Conservation (phyloP, 2,329 filamentous ascomycete species). For the Aciculosporium take region DNA sequence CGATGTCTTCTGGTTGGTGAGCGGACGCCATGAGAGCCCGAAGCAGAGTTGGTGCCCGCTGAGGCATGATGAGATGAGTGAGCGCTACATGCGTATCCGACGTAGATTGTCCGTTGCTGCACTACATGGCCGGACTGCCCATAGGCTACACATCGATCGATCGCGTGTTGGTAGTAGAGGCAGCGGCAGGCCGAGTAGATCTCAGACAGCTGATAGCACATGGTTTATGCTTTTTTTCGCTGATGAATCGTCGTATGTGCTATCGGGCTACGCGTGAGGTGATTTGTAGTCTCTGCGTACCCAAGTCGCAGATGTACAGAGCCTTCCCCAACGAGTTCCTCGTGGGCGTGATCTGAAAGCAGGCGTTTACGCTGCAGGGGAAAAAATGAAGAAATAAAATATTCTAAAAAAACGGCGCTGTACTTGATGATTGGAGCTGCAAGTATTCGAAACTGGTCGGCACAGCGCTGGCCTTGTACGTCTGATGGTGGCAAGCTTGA, state of each 20-base stretch:
- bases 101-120: slow-evolving; percentile 62
- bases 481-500: not conserved
- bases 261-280: not conserved
- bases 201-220: slow-evolving; percentile 83
- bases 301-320: not conserved
- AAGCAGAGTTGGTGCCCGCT: slow-evolving; percentile 35
- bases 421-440: not conserved
- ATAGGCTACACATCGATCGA: slow-evolving; percentile 68
- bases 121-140: slow-evolving; percentile 58
- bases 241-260: too few species aligned
- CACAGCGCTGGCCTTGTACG: not conserved
- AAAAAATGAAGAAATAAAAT: not conserved
- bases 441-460: not conserved
- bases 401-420: too few species aligned
- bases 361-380: too few species aligned
- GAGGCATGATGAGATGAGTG: slow-evolving; percentile 21
- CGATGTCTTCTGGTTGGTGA: slow-evolving; percentile 30
- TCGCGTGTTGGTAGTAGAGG: slow-evolving; percentile 73
- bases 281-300: not conserved
- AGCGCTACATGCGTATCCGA: slow-evolving; percentile 60
- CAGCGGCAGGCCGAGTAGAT: slow-evolving; percentile 77
- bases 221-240: slow-evolving; percentile 24
- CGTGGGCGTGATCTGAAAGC: not conserved
- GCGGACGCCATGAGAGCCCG: slow-evolving; percentile 37
- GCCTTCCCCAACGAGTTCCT: not conserved